Percentiles rank a stretch among this genome's conserved stretches.
Conservation (phyloP, 164 flowering plant genomes). For the Magnolia officinalis region DNA sequence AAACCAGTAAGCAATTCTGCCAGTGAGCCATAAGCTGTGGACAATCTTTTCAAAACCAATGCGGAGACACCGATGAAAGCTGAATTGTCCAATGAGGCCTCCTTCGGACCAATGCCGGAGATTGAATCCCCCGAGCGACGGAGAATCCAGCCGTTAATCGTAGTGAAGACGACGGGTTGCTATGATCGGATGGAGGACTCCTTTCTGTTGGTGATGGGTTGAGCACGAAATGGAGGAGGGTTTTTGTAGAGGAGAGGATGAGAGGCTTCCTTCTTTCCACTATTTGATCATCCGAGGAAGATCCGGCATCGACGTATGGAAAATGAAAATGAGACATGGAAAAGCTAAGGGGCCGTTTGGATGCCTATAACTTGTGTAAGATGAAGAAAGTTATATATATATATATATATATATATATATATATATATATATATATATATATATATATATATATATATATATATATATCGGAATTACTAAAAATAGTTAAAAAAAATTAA, state of each 20-base stretch:
- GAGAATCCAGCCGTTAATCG: slow-evolving; percentile 58
- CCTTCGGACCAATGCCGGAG: slow-evolving; percentile 10
- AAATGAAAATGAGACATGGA: background rate
- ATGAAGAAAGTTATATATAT: too few relatives aligned
- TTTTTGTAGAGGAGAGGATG: slow-evolving; percentile 60
- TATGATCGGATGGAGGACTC: background rate
- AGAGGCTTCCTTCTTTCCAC: slow-evolving; percentile 74
- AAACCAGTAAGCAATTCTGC: slow-evolving; percentile 23
- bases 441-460: too few relatives aligned
- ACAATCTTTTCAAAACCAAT: slow-evolving; percentile 49
- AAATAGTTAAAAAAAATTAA: too few relatives aligned
- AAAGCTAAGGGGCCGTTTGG: too few relatives aligned
- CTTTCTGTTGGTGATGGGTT: slow-evolving; percentile 13
- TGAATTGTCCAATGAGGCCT: slow-evolving; percentile 45
- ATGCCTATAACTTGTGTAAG: too few relatives aligned
- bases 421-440: too few relatives aligned
- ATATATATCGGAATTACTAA: too few relatives aligned
- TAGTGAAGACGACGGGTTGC: slow-evolving; percentile 5
- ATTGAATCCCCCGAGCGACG: slow-evolving; percentile 23
- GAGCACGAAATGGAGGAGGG: slow-evolving; percentile 45
- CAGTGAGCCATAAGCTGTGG: slow-evolving; percentile 68
- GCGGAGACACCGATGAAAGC: slow-evolving; percentile 60
- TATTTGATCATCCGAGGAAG: slow-evolving; percentile 20
- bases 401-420: too few relatives aligned
- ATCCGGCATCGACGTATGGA: background rate